These are phyloP conservation scores for Spongispora temasekensis DNA, from an alignment of 1,284 basidiomycete genomes.

Conservation along the genomic window DNA sequence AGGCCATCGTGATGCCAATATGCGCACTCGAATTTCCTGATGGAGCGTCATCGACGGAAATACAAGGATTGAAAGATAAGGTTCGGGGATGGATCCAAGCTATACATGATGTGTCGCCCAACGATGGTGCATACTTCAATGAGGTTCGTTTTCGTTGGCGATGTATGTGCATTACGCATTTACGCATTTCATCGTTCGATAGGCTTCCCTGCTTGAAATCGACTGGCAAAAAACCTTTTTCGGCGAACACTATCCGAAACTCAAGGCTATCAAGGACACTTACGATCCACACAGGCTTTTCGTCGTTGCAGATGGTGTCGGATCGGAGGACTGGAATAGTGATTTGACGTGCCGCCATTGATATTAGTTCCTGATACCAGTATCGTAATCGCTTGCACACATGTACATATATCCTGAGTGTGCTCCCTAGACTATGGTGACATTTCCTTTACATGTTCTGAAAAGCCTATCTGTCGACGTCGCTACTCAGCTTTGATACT, in stretches of 20 bases:
- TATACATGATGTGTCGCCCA: slow-evolving; percentile 24
- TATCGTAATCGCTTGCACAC: too few species aligned
- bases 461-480: too few species aligned
- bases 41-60: slow-evolving; percentile 29
- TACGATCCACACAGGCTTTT: slow-evolving; percentile 48
- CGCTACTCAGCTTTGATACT: too few species aligned
- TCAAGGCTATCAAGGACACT: slow-evolving; percentile 44
- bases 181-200: background rate
- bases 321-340: slow-evolving; percentile 41
- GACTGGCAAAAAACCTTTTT: slow-evolving; percentile 44
- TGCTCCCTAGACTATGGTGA: too few species aligned
- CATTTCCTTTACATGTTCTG: too few species aligned
- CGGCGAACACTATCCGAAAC: slow-evolving; percentile 41
- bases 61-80: slow-evolving; percentile 28
- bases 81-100: slow-evolving; percentile 32
- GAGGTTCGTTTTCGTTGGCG: slow-evolving; percentile 35
- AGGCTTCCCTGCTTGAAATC: slow-evolving; percentile 43
- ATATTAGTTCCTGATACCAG: background rate
- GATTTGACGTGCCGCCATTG: slow-evolving; percentile 24
- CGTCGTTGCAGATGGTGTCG: slow-evolving; percentile 46
- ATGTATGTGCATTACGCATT: background rate
- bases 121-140: slow-evolving; percentile 44
- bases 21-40: slow-evolving; percentile 36
- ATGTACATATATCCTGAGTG: too few species aligned
- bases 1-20: slow-evolving; percentile 36